Base-by-base conservation (phyloP, 2,329 filamentous ascomycete genomes). In the Sclerotiophoma versabilis region DNA sequence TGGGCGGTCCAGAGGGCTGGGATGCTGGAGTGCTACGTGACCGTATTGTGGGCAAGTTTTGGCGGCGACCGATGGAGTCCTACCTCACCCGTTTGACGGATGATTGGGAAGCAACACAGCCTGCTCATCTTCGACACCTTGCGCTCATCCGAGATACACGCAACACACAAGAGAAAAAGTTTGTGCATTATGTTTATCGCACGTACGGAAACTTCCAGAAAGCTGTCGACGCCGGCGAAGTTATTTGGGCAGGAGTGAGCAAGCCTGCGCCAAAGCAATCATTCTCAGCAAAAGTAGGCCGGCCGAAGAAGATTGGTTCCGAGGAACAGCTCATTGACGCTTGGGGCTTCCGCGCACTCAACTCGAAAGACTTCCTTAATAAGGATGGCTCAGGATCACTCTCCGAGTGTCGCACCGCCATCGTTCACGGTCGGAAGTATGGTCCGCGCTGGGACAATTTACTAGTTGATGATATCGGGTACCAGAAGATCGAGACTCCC, bases 101-200 rank as follows among this genome's bases (percentile, higher is more conserved):
- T 50, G 75, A 79, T 49, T 86, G 84, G 80, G 79, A 84, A 48
- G 63, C 80, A 14, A 82, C 81, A n/a, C 85, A 88, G 60, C 84
- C 85, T 20, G 70, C 75, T 3, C 80, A 85, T 65, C 74, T 87
- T 19, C 79, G 81, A 15, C 83, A 86, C 63, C 70, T 86, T 14
- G 78, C 81, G 10, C 74, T 87, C 25, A 77, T 87, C 27, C 76
- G 83, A 56, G 84, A 86, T 49, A 81, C 79, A 5, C 75, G 77
- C 2, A 75, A 82, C 12, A 76, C 75, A 12, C 73, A 76, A 11
- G 81, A 81, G 15, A 73, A 69, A 52, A 73, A 69, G 27, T 71
- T 65, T 22, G 54, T 74, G 33, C 80, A 82, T 54, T 87, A 83
- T 67, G 68, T 83, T 8, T 84, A 86, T 58, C 83, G 84, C 45